phyloP scores from a whole-genome alignment of 2,329 filamentous ascomycete genomes.

The Graphiopsis chlorocephala region DNA sequence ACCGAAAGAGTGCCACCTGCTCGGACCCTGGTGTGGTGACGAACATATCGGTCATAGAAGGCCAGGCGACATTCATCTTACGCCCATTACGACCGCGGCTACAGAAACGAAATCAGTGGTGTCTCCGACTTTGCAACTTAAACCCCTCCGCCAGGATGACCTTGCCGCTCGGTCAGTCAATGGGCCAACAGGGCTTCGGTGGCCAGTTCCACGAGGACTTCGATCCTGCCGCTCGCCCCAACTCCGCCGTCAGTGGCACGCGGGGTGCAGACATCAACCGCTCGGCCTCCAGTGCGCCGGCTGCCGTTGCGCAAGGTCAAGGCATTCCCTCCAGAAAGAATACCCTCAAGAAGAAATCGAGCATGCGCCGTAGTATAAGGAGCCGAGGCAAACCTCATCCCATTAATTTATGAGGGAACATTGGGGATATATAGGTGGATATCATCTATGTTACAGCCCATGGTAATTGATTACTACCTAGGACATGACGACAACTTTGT shows the following conservation, averaged over 20 bases:
- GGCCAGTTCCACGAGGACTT: conserved; percentile 54
- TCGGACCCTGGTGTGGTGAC: not conserved
- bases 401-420: too few species aligned
- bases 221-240: conserved; percentile 62
- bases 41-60: not conserved
- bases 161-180: conserved; percentile 37
- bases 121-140: conserved; percentile 39
- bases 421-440: too few species aligned
- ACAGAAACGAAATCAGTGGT: conserved; percentile 25
- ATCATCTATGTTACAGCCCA: too few species aligned
- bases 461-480: too few species aligned
- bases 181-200: conserved; percentile 30
- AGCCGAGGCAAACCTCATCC: too few species aligned
- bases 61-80: too few species aligned
- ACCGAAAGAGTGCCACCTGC: not conserved
- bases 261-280: conserved; percentile 52
- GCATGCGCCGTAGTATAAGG: conserved; percentile 66
- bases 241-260: conserved; percentile 57
- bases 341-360: conserved; percentile 86
- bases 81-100: conserved; percentile 36
- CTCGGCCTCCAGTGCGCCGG: conserved; percentile 57
- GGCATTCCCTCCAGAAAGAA: conserved; percentile 58
- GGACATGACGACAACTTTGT: too few species aligned
- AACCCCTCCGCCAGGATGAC: conserved; percentile 32
- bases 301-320: conserved; percentile 36